Evolutionary conservation across 495 filamentous ascomycete genomes (phyloP), one percentile per base, ranked within the genome.

Genomic region (Glarea lozoyensis): DNA sequence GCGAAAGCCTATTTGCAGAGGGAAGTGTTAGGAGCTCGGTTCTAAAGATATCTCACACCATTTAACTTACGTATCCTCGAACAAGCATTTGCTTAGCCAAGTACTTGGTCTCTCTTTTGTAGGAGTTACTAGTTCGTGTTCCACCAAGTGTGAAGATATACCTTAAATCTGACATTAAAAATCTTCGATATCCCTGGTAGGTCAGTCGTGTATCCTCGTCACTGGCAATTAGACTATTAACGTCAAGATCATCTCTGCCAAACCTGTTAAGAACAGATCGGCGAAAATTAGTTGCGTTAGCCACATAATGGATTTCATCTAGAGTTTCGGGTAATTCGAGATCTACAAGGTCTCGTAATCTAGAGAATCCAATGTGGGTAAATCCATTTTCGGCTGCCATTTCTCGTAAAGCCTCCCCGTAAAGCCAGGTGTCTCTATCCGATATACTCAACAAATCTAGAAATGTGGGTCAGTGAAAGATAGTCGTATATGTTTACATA

Each of bases 391-490:
- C 18, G 7, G 4, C 3, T 5, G 18, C 78, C 68, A 7, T 72
- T 67, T 7, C 62, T 58, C 4, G 75, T 66, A 46, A 78, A 30
- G 60, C 55, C 43, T 73, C 63, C 13, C 68, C 66, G 46, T 75
- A 75, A 7, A 55, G 57, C 71, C 71, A 75, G 2, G 66, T 63
- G 31, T 73, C 62, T 17, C 52, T 55, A 38, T 75, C 71, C 0
- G 70, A 58, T 2, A 71, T 64, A 6, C 64, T 60, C 10, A 74
- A 52, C 10, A 75, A 55, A 37, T 74, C 70, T 68, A 58, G 35
- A 9, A 49, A 5, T 11, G 30, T 41, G 2, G 7, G 10, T n/a
- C 7, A n/a, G n/a, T 29, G 25, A 29, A 18, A 40, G 17, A 5
- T 11, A 19, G 9, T 37, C 17, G 19, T 9, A 3, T 20, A 6